Percentiles rank a stretch among this genome's conserved stretches.
Conservation (phyloP, 495 filamentous ascomycete species). For the Podospora bellae-mahoneyi region DNA sequence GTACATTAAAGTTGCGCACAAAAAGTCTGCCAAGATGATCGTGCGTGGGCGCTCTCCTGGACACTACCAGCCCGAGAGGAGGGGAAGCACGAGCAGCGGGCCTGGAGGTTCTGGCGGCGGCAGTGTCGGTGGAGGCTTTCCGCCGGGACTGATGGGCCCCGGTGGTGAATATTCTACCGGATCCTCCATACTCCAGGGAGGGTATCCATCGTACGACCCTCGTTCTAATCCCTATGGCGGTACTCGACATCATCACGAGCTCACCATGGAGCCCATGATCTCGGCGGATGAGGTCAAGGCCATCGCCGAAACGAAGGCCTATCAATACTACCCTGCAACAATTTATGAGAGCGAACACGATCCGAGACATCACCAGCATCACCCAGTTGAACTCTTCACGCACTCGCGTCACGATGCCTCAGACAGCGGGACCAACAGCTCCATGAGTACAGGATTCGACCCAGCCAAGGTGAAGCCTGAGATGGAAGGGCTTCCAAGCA, state of each 20-base stretch:
- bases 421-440: constrained; percentile 29
- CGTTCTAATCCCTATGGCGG: constrained; percentile 38
- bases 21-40: constrained; percentile 81
- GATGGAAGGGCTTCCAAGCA: constrained; percentile 42
- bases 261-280: constrained; percentile 44
- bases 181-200: constrained; percentile 33
- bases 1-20: constrained; percentile 76
- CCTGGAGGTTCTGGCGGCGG: constrained; percentile 57
- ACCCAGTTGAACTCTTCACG: constrained; percentile 43
- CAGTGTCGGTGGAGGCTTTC: constrained; percentile 48
- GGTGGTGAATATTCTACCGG: constrained; percentile 36
- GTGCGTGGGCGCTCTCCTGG: constrained; percentile 90
- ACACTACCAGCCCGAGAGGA: constrained; percentile 83
- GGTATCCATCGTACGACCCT: constrained; percentile 38
- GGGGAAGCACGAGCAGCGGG: constrained; percentile 71
- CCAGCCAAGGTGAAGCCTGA: constrained; percentile 45
- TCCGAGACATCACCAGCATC: constrained; percentile 37
- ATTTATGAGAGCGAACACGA: constrained; percentile 43
- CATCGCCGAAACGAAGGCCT: constrained; percentile 43
- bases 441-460: constrained; percentile 27
- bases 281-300: constrained; percentile 46
- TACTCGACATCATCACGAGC: constrained; percentile 41
- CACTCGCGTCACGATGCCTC: constrained; percentile 34
- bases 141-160: constrained; percentile 36
- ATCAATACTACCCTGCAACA: constrained; percentile 46